Evolutionary conservation across 1,284 basidiomycete species (phyloP), one percentile per base, ranked within the genome.

Genomic region (Sporisorium iseilematis-ciliati): DNA sequence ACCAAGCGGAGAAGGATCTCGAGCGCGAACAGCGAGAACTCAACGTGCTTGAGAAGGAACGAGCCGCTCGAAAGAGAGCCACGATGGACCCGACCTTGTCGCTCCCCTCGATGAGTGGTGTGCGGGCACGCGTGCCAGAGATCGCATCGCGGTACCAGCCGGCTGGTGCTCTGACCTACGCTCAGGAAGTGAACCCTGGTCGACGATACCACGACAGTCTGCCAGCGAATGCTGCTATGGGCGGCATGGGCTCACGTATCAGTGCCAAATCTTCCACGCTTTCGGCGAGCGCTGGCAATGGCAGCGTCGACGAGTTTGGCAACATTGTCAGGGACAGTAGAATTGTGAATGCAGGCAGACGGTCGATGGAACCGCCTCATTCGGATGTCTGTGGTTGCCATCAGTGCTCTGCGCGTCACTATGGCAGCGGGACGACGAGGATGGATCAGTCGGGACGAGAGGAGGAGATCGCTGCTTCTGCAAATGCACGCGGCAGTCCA

Each of bases 351-450:
- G n/a, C 51, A 6, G 53, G 33, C 18, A 49, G 57, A 3, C 54
- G 59, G 12, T 18, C 42, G 0, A 46, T 41, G 20, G 73, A 75
- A 20, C 52, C 75, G 20, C 62, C 75, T 18, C 80, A 82, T 56
- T 79, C 79, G 8, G 76, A 75, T n/a, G 71, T 80, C 7, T 82
- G 80, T 29, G 80, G 80, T 3, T 82, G 80, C 45, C 75, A 77
- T 31, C 60, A 69, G 41, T 82, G 80, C 56, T 78, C 75, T 3
- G 75, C 64, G 0, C 63, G 71, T 3, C 74, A 82, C 56, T 82
- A 82, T 14, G 67, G 61, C 49, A 75, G 50, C 42, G 57, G 57
- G 1, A 48, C 43, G 21, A 49, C 58, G 8, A 52, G 46, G 16
- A 29, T 41, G 46, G 57, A 57, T 16, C 26, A 25, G 5, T 12